Base-by-base conservation (phyloP, 768 basidiomycete species). In the Serendipita sp. region DNA sequence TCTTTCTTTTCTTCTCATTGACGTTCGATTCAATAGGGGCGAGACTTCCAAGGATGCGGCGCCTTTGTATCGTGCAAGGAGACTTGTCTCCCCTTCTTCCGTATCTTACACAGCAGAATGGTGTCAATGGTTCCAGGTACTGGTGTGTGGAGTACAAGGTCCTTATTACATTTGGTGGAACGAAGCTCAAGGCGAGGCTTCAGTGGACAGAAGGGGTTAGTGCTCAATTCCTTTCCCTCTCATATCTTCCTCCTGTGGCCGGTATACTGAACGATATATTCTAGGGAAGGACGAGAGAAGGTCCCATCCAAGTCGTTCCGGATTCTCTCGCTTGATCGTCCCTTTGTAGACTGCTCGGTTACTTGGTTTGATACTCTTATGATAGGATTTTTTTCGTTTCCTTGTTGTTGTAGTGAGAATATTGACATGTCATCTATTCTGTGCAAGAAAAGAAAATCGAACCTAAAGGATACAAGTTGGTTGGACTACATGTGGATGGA, bases 171-270 rank as follows among this genome's bases (percentile, higher is more conserved):
- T 58, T 58, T n/a, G 53, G 53, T 58, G 53, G 53, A 11, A 58
- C 53, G 17, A 26, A 58, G 31, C 53, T 58, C 17, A 26, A 58
- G 24, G 53, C 53, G 22, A 13, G 53, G 1, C 30, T 58, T 33
- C 53, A 58, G n/a, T 58, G 53, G 53, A 58, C 17, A 31, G 53
- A 58, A 58, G 31, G 53, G 53, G 53, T 58, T 9, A n/a, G 53
- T 58, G 13, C n/a, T n/a, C n/a, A n/a, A n/a, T n/a, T n/a, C n/a
- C n/a, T n/a, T n/a, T n/a, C n/a, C n/a, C 53, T 34, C n/a, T 3
- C 11, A 2, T 11, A 31, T 2, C 0, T 24, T 22, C 17, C 31
- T 58, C 45, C 22, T 58, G 17, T 58, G 17, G 53, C 13, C 31
- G 3, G n/a, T 26, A n/a, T 28, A 20, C 28, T 50, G 20, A 50